Conservation (phyloP, 768 basidiomycete genomes). For the Pisolithus sp. region DNA sequence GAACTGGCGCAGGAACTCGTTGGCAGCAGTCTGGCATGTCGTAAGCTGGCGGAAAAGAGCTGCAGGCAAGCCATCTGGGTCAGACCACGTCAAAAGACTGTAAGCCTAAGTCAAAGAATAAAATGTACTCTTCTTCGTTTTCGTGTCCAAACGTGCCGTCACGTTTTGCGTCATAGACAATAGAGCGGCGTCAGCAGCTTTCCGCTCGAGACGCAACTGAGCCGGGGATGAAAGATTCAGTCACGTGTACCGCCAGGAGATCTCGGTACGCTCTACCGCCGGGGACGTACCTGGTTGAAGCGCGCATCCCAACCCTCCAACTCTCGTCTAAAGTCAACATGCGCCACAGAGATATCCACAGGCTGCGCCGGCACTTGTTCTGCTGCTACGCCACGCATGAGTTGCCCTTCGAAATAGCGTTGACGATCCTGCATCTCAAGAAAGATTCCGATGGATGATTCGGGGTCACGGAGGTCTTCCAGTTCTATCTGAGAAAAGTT, state of each 20-base stretch:
- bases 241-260: too few species aligned
- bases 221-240: not conserved
- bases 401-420: constrained; percentile 72
- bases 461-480: constrained; percentile 74
- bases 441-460: constrained; percentile 59
- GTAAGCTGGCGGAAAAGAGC: constrained; percentile 76
- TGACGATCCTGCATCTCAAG: constrained; percentile 86
- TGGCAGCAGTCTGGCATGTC: constrained; percentile 87
- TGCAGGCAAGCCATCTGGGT: constrained; percentile 72
- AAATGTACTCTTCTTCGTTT: constrained; percentile 54
- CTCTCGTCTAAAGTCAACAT: constrained; percentile 42
- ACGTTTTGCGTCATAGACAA: constrained; percentile 77
- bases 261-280: not conserved
- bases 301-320: constrained; percentile 52
- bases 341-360: constrained; percentile 41
- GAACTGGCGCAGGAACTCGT: constrained; percentile 94
- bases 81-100: not conserved
- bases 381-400: constrained; percentile 20
- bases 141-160: constrained; percentile 59
- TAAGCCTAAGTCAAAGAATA: not conserved
- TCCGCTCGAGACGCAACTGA: constrained; percentile 64
- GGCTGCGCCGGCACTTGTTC: constrained; percentile 14
- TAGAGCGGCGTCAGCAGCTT: constrained; percentile 62
- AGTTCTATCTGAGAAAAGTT: constrained; percentile 65
- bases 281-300: constrained; percentile 46